Percentiles rank a stretch among this genome's conserved stretches.
These are phyloP conservation scores for Cryptosporidium ryanae DNA, from an alignment of 169 alveolate genomes.

Conservation along the genomic window DNA sequence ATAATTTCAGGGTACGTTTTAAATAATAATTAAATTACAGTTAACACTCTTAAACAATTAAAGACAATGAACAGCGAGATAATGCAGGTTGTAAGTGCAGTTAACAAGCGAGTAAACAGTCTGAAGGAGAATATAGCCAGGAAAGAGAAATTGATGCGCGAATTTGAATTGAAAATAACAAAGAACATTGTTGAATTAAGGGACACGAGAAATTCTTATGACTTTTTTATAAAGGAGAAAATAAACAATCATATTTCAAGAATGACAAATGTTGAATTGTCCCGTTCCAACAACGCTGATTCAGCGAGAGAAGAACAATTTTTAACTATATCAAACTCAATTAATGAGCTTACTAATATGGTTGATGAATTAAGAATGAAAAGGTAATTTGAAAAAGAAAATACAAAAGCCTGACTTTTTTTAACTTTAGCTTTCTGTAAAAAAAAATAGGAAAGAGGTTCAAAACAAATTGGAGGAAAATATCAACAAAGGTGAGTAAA, in stretches of 20 bases:
- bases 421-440: no score
- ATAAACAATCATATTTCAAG: constrained; percentile 31
- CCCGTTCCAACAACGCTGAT: constrained; percentile 20
- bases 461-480: background rate
- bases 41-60: background rate
- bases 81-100: constrained; percentile 5
- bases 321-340: constrained; percentile 36
- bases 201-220: constrained; percentile 7
- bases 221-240: background rate
- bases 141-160: background rate
- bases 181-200: constrained; percentile 16
- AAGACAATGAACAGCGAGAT: background rate
- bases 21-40: background rate
- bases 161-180: constrained; percentile 23
- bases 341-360: constrained; percentile 41
- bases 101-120: constrained; percentile 1
- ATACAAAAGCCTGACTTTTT: background rate
- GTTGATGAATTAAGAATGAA: constrained; percentile 45
- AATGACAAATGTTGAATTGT: constrained; percentile 23
- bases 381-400: constrained; percentile 10
- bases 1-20: constrained; percentile 32
- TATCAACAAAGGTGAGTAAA: constrained; percentile 18
- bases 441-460: constrained; percentile 11
- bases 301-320: constrained; percentile 53
- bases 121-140: background rate